Evolutionary conservation across 805 yeast genomes (phyloP), one percentile per base, ranked within the genome.

Genomic region (Kazachstania viticola): DNA sequence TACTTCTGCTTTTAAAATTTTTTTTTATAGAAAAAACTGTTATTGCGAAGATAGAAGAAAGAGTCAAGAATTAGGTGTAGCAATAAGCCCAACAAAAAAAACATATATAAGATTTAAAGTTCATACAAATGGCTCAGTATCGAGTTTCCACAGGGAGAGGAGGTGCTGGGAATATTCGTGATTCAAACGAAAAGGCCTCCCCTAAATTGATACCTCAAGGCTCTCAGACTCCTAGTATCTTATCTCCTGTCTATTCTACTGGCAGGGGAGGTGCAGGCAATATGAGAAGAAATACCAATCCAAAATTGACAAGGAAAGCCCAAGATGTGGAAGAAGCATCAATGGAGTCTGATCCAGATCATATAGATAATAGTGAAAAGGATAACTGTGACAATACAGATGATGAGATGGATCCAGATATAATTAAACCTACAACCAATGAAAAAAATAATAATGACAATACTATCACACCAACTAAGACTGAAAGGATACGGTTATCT

Each of bases 241-340:
- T 69, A 16, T 68, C 69, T 14, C 67, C 69, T 18, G 67, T 71
- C 17, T 69, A 72, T 46, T 67, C 80, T 16, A 79, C 85, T 2
- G 88, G 87, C 14, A 64, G 88, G 41, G 88, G 88, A 5, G 88
- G 88, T 5, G 75, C 71, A 30, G 88, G 88, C 4, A 79, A 79
- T 46, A 79, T 79, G 81, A 58, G 73, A 34, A 65, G 61, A 39
- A 79, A 77, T 51, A 64, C 64, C 22, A 73, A 77, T 49, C 71
- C 78, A 1, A 63, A 65, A 30, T 45, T 70, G 30, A 66, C 82
- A 4, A 62, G 85, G 38, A 66, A 63, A 41, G 67, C 79, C 9
- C 85, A 78, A 51, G 85, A 74, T 44, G 82, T 75, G 5, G n/a
- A n/a, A n/a, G 82, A 75, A 26, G 56, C 53, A 2, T 58, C 47